Base-by-base conservation (phyloP, 2,329 filamentous ascomycete species). In the Clarireedia monteithiana region DNA sequence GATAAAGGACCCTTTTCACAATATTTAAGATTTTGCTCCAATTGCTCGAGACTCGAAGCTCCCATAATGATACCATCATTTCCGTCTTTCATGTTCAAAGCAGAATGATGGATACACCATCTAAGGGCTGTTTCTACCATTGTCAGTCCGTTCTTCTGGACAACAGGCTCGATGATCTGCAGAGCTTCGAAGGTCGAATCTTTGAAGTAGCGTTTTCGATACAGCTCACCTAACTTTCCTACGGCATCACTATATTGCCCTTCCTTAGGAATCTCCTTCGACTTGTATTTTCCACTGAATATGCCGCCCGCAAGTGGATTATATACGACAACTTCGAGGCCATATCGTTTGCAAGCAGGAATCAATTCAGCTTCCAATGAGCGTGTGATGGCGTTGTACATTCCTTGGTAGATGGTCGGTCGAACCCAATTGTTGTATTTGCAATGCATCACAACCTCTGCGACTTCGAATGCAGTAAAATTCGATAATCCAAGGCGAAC, bases 391-490 rank as follows among this genome's bases (percentile, higher is more conserved):
- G 80, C 82, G 70, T 92, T 92, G 72, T 91, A 92, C 87, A 94
- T 92, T 64, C 79, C 90, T 71, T 94, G 89, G 72, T 89, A 95
- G 55, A 95, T 82, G 0, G 86, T 58, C 17, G 61, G 61, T 10
- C 62, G 81, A 15, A 95, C 87, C 88, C 88, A 95, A 59, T 82
- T 81, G 66, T 88, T 85, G 72, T 87, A 83, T 64, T 86, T 86
- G 76, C 88, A 92, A 40, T 84, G 85, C 70, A 89, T 81, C 56
- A 86, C 86, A 9, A 95, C 81, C 72, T 96, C 91, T 0, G 90
- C 90, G 9, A 96, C 88, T 69, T 96, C 91, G 68, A 86, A 94
- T 0, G 90, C 85, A 0, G 90, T 88, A 69, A 85, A 96, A 73
- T 96, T 96, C 64, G 83, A 88, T 57, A 96, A 73, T 2, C 89